Conservation (phyloP, 768 basidiomycete genomes). For the Mycena chlorophos region DNA sequence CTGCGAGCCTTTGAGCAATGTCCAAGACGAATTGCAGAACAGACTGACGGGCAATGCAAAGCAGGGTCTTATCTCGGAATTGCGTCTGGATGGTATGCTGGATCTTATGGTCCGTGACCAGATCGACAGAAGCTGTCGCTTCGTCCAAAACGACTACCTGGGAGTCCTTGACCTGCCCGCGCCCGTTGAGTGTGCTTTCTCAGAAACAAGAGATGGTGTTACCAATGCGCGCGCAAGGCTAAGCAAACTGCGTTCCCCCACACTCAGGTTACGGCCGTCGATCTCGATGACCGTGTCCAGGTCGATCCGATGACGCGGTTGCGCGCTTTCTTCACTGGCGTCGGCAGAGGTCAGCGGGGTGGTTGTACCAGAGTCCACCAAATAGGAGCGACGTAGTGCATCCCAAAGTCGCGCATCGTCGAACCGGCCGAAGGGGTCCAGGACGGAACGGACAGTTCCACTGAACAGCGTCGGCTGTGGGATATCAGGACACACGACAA, state of each 20-base stretch:
- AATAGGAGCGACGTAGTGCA: slow-evolving; percentile 62
- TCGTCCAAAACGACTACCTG: slow-evolving; percentile 80
- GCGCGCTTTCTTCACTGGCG: slow-evolving; percentile 47
- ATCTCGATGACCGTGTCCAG: slow-evolving; percentile 77
- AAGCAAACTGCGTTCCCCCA: slow-evolving; percentile 71
- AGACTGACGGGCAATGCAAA: slow-evolving; percentile 76
- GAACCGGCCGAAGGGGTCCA: slow-evolving; percentile 61
- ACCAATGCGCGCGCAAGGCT: slow-evolving; percentile 81
- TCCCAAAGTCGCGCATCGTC: slow-evolving; percentile 70
- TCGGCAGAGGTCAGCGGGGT: slow-evolving; percentile 58
- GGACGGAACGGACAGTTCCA: slow-evolving; percentile 58
- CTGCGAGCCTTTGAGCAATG: slow-evolving; percentile 32
- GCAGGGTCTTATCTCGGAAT: slow-evolving; percentile 70
- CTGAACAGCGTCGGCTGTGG: slow-evolving; percentile 56
- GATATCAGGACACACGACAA: neutral
- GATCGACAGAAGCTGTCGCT: slow-evolving; percentile 76
- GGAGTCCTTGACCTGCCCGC: slow-evolving; percentile 75
- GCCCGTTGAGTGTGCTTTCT: slow-evolving; percentile 66
- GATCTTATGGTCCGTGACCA: slow-evolving; percentile 80
- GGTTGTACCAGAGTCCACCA: slow-evolving; percentile 36
- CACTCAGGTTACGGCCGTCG: slow-evolving; percentile 74
- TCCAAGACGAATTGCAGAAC: neutral
- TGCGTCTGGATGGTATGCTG: slow-evolving; percentile 75
- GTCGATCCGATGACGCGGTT: slow-evolving; percentile 49
- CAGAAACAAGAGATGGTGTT: slow-evolving; percentile 61